phyloP scores from a whole-genome alignment of 352 stramenopile species.

The Albugo candida region DNA sequence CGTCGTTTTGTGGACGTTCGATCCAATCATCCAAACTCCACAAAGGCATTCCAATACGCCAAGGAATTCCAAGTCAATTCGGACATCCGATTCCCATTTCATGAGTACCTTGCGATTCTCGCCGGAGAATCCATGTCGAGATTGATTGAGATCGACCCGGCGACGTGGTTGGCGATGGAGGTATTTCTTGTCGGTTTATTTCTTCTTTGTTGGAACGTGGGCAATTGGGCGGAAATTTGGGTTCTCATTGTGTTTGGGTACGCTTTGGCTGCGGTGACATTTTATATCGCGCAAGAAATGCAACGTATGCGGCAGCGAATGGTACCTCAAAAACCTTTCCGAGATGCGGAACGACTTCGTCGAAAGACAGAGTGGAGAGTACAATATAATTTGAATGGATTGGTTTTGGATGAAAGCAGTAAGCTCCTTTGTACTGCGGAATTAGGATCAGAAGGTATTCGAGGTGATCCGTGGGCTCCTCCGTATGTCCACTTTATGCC shows the following conservation, averaged over 20 bases:
- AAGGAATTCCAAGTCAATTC: slow-evolving; percentile 45
- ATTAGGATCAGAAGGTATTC: neutral
- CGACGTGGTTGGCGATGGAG: slow-evolving; percentile 44
- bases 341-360: slow-evolving; percentile 39
- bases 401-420: slow-evolving; percentile 21
- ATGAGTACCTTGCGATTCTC: slow-evolving; percentile 61
- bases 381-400: slow-evolving; percentile 18
- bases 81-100: slow-evolving; percentile 40
- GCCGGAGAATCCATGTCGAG: slow-evolving; percentile 50
- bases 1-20: slow-evolving; percentile 44
- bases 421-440: slow-evolving; percentile 19
- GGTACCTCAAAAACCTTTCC: slow-evolving; percentile 26
- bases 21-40: slow-evolving; percentile 43
- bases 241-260: slow-evolving; percentile 20
- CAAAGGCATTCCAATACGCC: slow-evolving; percentile 16
- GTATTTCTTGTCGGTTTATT: slow-evolving; percentile 25
- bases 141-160: slow-evolving; percentile 49
- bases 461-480: slow-evolving; percentile 16
- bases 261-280: slow-evolving; percentile 22
- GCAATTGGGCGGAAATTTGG: slow-evolving; percentile 18
- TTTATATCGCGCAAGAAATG: slow-evolving; percentile 26
- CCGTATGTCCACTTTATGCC: slow-evolving; percentile 23
- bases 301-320: slow-evolving; percentile 26
- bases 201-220: slow-evolving; percentile 21
- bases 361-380: slow-evolving; percentile 29